A percentile compares a stretch with the other conserved stretches of the same genome.
Conservation (phyloP, 495 filamentous ascomycete species). For the Saxophila tyrrhenica region DNA sequence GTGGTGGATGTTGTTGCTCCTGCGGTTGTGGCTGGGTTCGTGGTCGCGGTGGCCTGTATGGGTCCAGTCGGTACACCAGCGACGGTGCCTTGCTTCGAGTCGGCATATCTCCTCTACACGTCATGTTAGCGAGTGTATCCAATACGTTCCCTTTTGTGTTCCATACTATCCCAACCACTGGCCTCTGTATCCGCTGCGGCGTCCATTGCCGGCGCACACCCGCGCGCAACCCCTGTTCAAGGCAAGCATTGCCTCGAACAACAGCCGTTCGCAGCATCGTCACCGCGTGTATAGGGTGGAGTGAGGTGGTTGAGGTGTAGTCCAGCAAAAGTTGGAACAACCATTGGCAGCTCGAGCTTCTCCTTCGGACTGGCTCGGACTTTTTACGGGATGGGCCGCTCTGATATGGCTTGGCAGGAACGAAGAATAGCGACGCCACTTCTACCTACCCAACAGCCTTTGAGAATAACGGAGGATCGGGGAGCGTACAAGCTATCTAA, state of each 20-base stretch:
- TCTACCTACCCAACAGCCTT: no score
- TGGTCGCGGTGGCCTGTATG: conserved; percentile 29
- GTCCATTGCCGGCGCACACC: conserved; percentile 11
- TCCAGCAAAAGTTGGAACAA: no score
- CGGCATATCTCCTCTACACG: conserved; percentile 46
- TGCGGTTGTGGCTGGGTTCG: conserved; percentile 29
- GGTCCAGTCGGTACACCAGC: conserved; percentile 37
- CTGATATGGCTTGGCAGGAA: neutral
- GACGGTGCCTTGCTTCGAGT: conserved; percentile 36
- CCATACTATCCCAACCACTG: neutral
- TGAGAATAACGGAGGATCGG: no score
- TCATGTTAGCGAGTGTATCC: neutral
- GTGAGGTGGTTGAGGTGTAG: neutral
- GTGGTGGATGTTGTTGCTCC: conserved; percentile 46
- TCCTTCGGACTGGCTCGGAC: neutral
- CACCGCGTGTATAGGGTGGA: neutral
- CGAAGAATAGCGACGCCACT: no score
- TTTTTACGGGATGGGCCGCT: neutral
- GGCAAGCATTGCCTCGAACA: conserved; percentile 7
- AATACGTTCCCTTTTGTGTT: neutral
- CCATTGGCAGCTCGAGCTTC: neutral
- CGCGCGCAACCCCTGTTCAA: conserved; percentile 2
- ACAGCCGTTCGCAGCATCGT: conserved; percentile 11
- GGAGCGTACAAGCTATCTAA: no score
- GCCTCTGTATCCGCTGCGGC: conserved; percentile 7